Evolutionary conservation across 805 yeast genomes (phyloP).

Genomic region (Lipomyces sp.): DNA sequence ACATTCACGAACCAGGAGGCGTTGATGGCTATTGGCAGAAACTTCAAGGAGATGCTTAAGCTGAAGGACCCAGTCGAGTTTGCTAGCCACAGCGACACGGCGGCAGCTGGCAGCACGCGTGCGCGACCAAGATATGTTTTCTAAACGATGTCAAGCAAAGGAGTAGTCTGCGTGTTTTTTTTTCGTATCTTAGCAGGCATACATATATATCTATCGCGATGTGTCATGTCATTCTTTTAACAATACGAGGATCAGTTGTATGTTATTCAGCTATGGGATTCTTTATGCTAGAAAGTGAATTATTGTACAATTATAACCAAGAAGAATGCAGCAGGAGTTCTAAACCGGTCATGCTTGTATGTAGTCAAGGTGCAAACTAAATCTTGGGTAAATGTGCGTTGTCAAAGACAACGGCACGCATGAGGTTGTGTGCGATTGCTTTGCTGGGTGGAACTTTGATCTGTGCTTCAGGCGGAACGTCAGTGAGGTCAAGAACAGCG

Average conservation of each 20-base stretch:
- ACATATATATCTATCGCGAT: neutral
- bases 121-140: slow-evolving; percentile 15
- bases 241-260: neutral
- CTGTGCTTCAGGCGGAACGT: slow-evolving; percentile 12
- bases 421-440: slow-evolving; percentile 27
- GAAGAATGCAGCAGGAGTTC: too few species aligned
- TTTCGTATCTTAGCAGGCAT: slow-evolving; percentile 4
- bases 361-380: too few species aligned
- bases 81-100: slow-evolving; percentile 37
- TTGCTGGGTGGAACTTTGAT: slow-evolving; percentile 29
- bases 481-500: slow-evolving; percentile 17
- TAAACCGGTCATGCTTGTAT: too few species aligned
- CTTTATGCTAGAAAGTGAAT: too few species aligned
- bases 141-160: too few species aligned
- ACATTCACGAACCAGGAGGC: slow-evolving; percentile 57
- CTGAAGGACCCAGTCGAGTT: slow-evolving; percentile 80
- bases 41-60: slow-evolving; percentile 80
- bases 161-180: too few species aligned
- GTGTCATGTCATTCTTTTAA: neutral
- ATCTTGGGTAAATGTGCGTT: slow-evolving; percentile 27
- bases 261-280: neutral
- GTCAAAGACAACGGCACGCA: slow-evolving; percentile 29
- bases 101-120: slow-evolving; percentile 29
- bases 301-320: too few species aligned
- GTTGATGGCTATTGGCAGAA: slow-evolving; percentile 61